Evolutionary conservation across 495 filamentous ascomycete species (phyloP).

Genomic region (Tuber melanosporum): DNA sequence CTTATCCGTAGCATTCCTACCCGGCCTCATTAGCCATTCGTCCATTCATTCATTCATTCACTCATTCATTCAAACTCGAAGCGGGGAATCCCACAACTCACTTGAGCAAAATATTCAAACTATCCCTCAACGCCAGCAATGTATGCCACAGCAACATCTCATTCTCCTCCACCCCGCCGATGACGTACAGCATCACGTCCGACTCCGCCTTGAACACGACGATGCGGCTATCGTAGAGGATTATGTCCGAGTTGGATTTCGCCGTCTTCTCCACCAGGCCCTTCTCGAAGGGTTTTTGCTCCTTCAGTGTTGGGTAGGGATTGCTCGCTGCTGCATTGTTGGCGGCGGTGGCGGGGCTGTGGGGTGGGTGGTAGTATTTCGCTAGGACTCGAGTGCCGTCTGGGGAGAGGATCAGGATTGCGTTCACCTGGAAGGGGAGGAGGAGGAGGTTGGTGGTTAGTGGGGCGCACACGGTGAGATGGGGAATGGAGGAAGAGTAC

Average conservation of each 20-base stretch:
- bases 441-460: not conserved
- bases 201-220: constrained; percentile 97
- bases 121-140: constrained; percentile 78
- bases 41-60: too few relatives aligned
- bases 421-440: constrained; percentile 54
- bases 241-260: constrained; percentile 90
- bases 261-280: constrained; percentile 91
- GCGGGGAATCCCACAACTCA: constrained; percentile 44
- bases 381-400: constrained; percentile 85
- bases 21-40: not conserved
- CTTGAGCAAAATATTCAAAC: constrained; percentile 88
- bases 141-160: constrained; percentile 95
- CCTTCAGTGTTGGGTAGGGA: constrained; percentile 83
- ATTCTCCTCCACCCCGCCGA: constrained; percentile 88
- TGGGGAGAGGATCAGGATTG: constrained; percentile 80
- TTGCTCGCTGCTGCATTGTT: constrained; percentile 45
- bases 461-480: not conserved
- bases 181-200: constrained; percentile 95
- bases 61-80: too few relatives aligned
- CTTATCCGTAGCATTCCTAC: constrained; percentile 87
- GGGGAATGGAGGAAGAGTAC: constrained; percentile 10
- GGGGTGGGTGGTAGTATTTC: constrained; percentile 90
- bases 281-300: constrained; percentile 94
- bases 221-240: constrained; percentile 88
- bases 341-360: constrained; percentile 49